Evolutionary conservation across 768 basidiomycete genomes (phyloP), one percentile per base, ranked within the genome.

Genomic region (Tylopilus plumbeoviolaceoides): DNA sequence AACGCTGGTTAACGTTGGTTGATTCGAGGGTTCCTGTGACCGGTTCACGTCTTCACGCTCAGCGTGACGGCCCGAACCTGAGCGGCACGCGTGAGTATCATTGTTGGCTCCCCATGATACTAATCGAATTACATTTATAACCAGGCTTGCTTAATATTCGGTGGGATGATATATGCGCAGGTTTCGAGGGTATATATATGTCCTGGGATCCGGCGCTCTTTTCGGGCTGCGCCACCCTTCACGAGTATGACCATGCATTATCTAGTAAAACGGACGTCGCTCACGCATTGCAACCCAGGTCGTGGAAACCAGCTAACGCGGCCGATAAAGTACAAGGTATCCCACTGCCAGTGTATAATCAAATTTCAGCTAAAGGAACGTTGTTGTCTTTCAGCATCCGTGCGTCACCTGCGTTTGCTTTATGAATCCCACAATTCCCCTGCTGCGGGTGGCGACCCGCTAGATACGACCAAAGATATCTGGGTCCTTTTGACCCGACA

Each of bases 401-500:
- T 66, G 48, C 76, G 70, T 50, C 65, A 74, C 57, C 65, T 78
- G 15, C 75, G 64, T 51, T 67, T 75, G 57, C 73, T 72, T 27
- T 76, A 81, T 44, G 55, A 62, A 27, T 58, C 41, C 41, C 55
- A 51, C 25, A 21, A 33, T 42, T 27, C 17, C 7, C 8, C 20
- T 2, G 33, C 31, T 31, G 55, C 39, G 11, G 11, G 36, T n/a
- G 43, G 25, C 17, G 47, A 33, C 39, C 44, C 40, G 0, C 31
- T 47, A 14, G 55, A 62, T 20, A 55, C 33, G 25, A 63, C 60
- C 17, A 60, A 74, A 27, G 84, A 90, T 41, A 74, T 97, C 7
- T 95, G 88, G 90, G 61, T 95, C 8, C 77, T 94, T 2, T 76
- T 98, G 2, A 87, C 85, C 0, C 81, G 91, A 27, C 95, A 98